Conservation (phyloP, 495 filamentous ascomycete genomes). For the Neurospora sp. region DNA sequence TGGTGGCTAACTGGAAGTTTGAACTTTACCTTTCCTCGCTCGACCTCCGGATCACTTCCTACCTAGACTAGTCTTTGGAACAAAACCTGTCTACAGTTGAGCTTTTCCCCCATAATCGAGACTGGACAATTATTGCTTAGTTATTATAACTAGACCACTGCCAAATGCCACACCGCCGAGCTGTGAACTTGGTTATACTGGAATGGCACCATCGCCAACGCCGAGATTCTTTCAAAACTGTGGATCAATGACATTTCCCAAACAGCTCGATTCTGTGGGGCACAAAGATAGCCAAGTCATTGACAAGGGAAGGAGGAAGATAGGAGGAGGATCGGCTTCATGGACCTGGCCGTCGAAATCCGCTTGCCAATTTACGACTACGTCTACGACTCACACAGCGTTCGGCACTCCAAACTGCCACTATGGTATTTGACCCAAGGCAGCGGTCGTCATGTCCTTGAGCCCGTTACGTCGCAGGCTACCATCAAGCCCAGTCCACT, state of each 20-base stretch:
- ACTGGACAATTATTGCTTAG: neutral
- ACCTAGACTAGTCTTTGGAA: neutral
- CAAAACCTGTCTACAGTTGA: neutral
- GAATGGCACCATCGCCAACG: neutral
- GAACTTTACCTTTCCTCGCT: neutral
- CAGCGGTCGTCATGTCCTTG: constrained; percentile 17
- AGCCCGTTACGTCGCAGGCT: constrained; percentile 5
- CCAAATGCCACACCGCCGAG: neutral
- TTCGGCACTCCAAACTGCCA: constrained; percentile 35
- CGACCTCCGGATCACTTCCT: neutral
- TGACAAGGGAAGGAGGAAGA: constrained; percentile 1
- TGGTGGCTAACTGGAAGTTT: neutral
- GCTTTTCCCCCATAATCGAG: neutral
- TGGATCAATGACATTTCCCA: neutral
- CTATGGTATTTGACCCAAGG: constrained; percentile 21
- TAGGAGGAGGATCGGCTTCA: constrained; percentile 7
- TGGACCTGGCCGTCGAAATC: constrained; percentile 25
- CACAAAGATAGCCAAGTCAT: neutral
- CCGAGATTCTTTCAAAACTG: neutral
- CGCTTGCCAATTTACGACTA: constrained; percentile 25
- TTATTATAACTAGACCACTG: neutral
- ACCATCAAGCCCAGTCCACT: neutral
- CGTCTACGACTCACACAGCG: constrained; percentile 17
- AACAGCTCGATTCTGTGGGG: neutral
- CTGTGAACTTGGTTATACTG: neutral